phyloP scores from a whole-genome alignment of 2,329 filamentous ascomycete species.

The Ophiosphaerella narmari region DNA sequence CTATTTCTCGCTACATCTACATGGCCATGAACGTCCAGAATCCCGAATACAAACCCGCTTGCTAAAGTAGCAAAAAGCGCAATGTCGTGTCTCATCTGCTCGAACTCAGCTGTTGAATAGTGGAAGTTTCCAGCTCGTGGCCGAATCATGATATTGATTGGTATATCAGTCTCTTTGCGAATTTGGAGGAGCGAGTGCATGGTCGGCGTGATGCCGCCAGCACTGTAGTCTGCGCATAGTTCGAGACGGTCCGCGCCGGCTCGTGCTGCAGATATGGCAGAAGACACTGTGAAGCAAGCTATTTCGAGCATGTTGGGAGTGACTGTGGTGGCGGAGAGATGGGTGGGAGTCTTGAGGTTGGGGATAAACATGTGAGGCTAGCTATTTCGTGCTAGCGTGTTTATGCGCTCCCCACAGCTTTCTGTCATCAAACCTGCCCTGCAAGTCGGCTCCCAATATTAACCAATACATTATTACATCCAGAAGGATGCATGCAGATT shows the following conservation, averaged over 20 bases:
- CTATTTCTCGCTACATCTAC: constrained; percentile 51
- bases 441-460: no score
- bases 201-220: constrained; percentile 51
- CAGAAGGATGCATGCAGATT: no score
- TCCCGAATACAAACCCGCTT: constrained; percentile 59
- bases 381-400: no score
- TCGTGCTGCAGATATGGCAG: constrained; percentile 49
- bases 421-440: no score
- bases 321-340: not conserved
- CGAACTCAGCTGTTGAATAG: constrained; percentile 50
- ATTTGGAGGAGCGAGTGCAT: constrained; percentile 28
- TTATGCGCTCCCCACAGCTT: no score
- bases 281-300: constrained; percentile 53
- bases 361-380: no score
- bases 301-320: constrained; percentile 50
- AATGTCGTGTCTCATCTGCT: constrained; percentile 51
- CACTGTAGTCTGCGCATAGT: constrained; percentile 50
- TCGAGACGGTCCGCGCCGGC: constrained; percentile 58
- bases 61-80: constrained; percentile 42
- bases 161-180: constrained; percentile 37
- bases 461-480: no score
- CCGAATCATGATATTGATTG: constrained; percentile 60
- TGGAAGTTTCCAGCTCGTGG: constrained; percentile 54
- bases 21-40: constrained; percentile 39
- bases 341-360: no score